These are phyloP conservation scores for Sporothrix euskadiensis DNA, from an alignment of 2,329 filamentous ascomycete genomes.

Conservation along the genomic window DNA sequence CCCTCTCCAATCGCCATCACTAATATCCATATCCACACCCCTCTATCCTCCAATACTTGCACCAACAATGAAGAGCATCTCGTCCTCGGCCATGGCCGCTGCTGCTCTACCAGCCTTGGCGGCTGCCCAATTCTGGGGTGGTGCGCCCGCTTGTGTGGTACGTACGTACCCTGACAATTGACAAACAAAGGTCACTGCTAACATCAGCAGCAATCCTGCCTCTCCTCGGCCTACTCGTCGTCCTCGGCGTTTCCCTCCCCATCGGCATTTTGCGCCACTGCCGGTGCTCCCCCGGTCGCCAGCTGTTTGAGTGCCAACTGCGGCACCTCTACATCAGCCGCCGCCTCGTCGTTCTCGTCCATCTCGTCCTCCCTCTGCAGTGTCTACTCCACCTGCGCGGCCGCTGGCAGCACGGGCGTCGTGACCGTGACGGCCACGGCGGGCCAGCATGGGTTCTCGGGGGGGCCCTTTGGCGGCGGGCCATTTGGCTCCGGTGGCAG, in stretches of 20 bases:
- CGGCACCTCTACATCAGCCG: conserved; percentile 38
- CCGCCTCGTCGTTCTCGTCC: conserved; percentile 38
- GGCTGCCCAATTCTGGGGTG: conserved; percentile 43
- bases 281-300: conserved; percentile 34
- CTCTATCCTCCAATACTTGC: too few relatives aligned
- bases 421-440: conserved; percentile 44
- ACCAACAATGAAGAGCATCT: conserved; percentile 38
- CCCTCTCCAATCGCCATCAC: background rate
- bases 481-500: background rate
- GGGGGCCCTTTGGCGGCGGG: conserved; percentile 22
- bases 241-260: conserved; percentile 39
- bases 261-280: conserved; percentile 38
- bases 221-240: conserved; percentile 43
- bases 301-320: conserved; percentile 39
- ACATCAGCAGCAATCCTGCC: conserved; percentile 43
- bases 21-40: too few relatives aligned
- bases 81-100: conserved; percentile 35
- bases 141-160: conserved; percentile 48
- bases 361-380: conserved; percentile 47
- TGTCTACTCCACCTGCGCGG: conserved; percentile 43
- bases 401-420: conserved; percentile 44
- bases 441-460: conserved; percentile 25
- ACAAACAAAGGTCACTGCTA: background rate
- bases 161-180: conserved; percentile 32
- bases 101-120: conserved; percentile 38